phyloP scores from a whole-genome alignment of 441 rosid genomes.

The Adansonia grandidieri region DNA sequence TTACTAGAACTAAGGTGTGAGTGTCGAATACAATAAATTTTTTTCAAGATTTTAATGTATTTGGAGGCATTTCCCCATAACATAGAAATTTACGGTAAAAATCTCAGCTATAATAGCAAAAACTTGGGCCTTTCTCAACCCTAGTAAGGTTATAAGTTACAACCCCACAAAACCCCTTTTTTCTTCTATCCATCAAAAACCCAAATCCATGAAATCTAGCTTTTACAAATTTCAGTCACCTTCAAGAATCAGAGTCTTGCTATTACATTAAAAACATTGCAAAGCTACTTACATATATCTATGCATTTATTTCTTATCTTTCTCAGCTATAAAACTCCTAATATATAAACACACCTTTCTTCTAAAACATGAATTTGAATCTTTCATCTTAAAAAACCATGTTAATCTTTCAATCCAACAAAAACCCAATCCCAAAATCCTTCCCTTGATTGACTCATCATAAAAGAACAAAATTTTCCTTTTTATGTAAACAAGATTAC shows the following conservation, averaged over 20 bases:
- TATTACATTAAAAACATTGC: not conserved
- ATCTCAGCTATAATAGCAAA: constrained; percentile 1
- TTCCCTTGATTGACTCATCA: not conserved
- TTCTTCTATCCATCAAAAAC: not conserved
- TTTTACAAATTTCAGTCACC: not conserved
- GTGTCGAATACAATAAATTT: too few relatives aligned
- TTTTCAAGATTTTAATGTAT: too few relatives aligned
- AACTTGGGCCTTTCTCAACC: not conserved
- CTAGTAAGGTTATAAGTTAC: not conserved
- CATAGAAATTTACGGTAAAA: not conserved
- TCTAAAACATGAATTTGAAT: constrained; percentile 1
- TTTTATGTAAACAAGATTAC: constrained; percentile 32
- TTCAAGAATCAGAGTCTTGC: not conserved
- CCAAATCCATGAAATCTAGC: not conserved
- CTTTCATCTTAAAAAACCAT: not conserved
- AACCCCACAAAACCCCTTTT: not conserved
- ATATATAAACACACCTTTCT: not conserved
- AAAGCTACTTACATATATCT: not conserved
- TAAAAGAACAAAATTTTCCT: not conserved
- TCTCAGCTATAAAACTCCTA: not conserved
- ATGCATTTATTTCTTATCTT: not conserved
- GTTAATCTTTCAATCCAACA: not conserved
- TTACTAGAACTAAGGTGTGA: too few relatives aligned
- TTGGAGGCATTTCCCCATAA: too few relatives aligned
- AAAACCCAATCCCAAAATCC: constrained; percentile 1